Evolutionary conservation across 176 grass and related monocot species (phyloP).

Genomic region (Echinochloa phyllopogon): DNA sequence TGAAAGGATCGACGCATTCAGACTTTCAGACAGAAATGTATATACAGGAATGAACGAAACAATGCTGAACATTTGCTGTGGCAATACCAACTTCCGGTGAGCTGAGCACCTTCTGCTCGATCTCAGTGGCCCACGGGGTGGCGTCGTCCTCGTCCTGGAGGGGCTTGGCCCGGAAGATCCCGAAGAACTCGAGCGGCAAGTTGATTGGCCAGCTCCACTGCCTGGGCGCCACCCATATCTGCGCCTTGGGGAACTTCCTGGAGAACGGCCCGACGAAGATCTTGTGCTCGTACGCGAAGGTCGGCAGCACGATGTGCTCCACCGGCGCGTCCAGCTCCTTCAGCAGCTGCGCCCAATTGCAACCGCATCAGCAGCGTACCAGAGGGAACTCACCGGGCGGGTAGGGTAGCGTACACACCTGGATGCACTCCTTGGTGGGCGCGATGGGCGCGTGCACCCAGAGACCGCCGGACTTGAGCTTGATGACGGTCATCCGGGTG

Average conservation of each 20-base stretch:
- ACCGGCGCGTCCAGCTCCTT: slow-evolving; percentile 95
- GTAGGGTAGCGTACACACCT: slow-evolving; percentile 30
- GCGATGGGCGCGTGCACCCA: slow-evolving; percentile 98
- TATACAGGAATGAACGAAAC: not conserved
- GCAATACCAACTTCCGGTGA: slow-evolving; percentile 92
- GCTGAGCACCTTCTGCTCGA: slow-evolving; percentile 95
- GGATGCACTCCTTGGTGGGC: slow-evolving; percentile 96
- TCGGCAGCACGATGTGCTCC: slow-evolving; percentile 91
- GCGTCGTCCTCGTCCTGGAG: slow-evolving; percentile 73
- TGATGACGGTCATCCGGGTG: slow-evolving; percentile 93
- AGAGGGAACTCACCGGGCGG: not conserved
- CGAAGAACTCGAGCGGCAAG: slow-evolving; percentile 95
- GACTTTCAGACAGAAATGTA: not conserved
- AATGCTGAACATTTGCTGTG: not conserved
- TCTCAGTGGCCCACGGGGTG: slow-evolving; percentile 86
- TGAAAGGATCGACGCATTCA: slow-evolving; percentile 40
- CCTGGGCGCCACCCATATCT: slow-evolving; percentile 89
- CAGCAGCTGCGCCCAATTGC: slow-evolving; percentile 53
- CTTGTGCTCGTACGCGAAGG: slow-evolving; percentile 99
- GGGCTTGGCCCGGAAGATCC: slow-evolving; percentile 80
- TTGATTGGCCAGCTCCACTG: slow-evolving; percentile 99
- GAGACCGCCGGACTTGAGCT: slow-evolving; percentile 85
- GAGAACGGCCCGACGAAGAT: slow-evolving; percentile 96
- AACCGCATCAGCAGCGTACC: not conserved
- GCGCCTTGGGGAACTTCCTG: slow-evolving; percentile 86